Evolutionary conservation across 306 rosid genomes (phyloP).

Genomic region (Styphnolobium japonicum): DNA sequence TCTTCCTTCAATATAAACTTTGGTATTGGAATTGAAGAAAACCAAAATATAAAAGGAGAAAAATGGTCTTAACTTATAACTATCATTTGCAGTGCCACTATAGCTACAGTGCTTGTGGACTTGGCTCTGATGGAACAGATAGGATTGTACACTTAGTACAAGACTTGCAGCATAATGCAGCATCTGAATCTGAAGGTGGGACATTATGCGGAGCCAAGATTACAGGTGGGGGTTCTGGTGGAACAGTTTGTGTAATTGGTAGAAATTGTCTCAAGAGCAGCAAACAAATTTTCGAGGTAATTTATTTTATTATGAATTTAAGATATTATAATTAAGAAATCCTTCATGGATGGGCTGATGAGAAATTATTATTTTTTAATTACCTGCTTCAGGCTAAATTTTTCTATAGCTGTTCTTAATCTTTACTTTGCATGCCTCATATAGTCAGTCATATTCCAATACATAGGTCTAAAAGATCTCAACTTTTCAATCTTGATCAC

Average conservation of each 20-base stretch:
- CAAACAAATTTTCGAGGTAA: conserved; percentile 84
- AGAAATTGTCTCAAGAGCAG: conserved; percentile 68
- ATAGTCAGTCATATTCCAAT: neutral
- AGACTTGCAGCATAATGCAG: conserved; percentile 64
- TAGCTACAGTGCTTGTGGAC: conserved; percentile 87
- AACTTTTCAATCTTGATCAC: neutral
- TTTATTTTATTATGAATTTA: neutral
- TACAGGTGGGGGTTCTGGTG: conserved; percentile 96
- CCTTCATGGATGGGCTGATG: neutral
- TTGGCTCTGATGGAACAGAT: conserved; percentile 89
- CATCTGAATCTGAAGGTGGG: conserved; percentile 58
- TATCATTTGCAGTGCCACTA: conserved; percentile 74
- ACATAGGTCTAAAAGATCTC: neutral
- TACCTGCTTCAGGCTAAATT: neutral
- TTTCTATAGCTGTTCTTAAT: too few species aligned
- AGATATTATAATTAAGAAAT: neutral
- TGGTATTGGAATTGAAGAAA: conserved; percentile 2
- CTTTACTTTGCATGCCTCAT: neutral
- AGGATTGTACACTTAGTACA: conserved; percentile 88
- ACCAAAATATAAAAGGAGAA: neutral
- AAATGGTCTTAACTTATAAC: neutral
- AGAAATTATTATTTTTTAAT: neutral
- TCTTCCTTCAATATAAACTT: neutral
- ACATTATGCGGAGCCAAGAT: conserved; percentile 89
- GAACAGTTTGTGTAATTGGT: conserved; percentile 89